Percentiles rank a stretch among this genome's conserved stretches.
Evolutionary conservation across 192 early-diverging fungal species (phyloP).

Genomic region (Ambispora gerdemannii): DNA sequence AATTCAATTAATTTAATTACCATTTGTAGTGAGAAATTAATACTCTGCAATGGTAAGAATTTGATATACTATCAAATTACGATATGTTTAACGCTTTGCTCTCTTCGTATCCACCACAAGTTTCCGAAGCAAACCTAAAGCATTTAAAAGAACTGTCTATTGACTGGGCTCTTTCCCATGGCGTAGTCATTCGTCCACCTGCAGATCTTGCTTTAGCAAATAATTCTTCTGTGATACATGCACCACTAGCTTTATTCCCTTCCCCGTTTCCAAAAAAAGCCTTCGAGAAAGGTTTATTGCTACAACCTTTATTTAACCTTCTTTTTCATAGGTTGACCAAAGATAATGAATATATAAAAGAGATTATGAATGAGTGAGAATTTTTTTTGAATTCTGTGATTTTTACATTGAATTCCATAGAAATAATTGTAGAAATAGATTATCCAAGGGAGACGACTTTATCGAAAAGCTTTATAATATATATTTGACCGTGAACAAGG

Average conservation of each 20-base stretch:
- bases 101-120: not conserved
- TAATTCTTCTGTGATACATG: slow-evolving; percentile 62
- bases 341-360: slow-evolving; percentile 73
- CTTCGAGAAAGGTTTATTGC: slow-evolving; percentile 67
- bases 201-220: slow-evolving; percentile 24
- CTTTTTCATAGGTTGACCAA: slow-evolving; percentile 75
- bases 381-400: not conserved
- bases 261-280: slow-evolving; percentile 71
- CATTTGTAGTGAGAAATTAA: too few species aligned
- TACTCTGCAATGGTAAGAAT: too few species aligned
- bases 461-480: slow-evolving; percentile 70
- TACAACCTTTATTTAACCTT: slow-evolving; percentile 79
- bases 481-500: slow-evolving; percentile 59
- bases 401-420: not conserved
- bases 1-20: too few species aligned
- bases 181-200: slow-evolving; percentile 74
- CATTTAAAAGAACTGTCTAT: slow-evolving; percentile 57
- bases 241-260: slow-evolving; percentile 84
- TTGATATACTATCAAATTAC: too few species aligned
- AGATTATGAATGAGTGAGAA: slow-evolving; percentile 66
- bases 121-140: slow-evolving; percentile 38
- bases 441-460: slow-evolving; percentile 83
- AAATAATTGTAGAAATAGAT: slow-evolving; percentile 38
- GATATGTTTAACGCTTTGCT: slow-evolving; percentile 3
- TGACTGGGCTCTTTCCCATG: slow-evolving; percentile 83